Evolutionary conservation across 1,139 yeast genomes (phyloP).

Genomic region (Candida smagusa): DNA sequence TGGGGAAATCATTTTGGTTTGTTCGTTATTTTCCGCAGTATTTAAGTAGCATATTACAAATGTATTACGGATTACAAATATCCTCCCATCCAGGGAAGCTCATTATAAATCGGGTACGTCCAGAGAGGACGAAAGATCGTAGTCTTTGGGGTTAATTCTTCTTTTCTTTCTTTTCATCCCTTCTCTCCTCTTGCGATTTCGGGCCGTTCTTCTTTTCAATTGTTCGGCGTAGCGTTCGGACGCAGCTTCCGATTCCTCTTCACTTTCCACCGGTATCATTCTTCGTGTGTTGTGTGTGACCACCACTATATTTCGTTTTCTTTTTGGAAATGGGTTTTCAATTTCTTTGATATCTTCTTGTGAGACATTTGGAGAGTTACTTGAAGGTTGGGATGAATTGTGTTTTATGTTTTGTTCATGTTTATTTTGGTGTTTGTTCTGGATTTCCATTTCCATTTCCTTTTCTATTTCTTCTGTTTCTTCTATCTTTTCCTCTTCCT

Average conservation of each 20-base stretch:
- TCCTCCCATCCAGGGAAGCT: too few species aligned
- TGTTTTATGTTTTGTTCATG: too few species aligned
- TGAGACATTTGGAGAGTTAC: too few species aligned
- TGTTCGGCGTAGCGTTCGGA: too few species aligned
- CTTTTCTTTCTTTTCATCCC: conserved; percentile 1
- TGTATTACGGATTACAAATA: neutral
- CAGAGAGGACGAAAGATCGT: conserved; percentile 1
- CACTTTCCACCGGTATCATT: neutral
- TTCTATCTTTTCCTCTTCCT: too few species aligned
- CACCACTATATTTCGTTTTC: neutral
- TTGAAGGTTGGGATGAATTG: too few species aligned
- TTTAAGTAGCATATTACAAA: neutral
- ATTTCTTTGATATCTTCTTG: too few species aligned
- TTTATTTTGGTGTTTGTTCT: too few species aligned
- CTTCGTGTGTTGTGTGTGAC: neutral
- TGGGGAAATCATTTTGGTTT: conserved; percentile 34
- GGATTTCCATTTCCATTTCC: too few species aligned
- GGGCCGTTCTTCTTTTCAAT: neutral
- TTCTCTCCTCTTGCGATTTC: conserved; percentile 2
- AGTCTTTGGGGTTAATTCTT: conserved; percentile 1
- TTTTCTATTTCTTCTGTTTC: too few species aligned
- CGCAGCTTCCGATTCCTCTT: neutral
- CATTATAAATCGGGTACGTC: neutral
- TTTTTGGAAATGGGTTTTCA: neutral
- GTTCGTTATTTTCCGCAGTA: neutral